phyloP scores from a whole-genome alignment of 129 eudicot genomes.

The Cynara cardunculus region DNA sequence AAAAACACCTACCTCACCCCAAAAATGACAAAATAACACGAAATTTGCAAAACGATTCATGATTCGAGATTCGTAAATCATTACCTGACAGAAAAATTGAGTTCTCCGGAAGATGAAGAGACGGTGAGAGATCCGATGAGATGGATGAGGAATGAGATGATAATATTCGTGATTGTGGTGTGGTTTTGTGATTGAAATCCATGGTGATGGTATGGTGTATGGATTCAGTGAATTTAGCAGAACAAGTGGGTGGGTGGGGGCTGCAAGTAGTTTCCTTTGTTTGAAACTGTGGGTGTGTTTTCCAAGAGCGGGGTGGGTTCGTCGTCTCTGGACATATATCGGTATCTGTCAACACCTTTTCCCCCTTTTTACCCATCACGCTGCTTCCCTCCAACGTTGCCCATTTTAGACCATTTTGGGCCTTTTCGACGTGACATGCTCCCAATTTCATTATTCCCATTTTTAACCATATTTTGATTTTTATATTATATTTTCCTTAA shows the following conservation, averaged over 20 bases:
- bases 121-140: neutral
- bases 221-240: conserved; percentile 30
- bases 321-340: conserved; percentile 19
- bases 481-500: no score
- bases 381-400: neutral
- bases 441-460: neutral
- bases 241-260: conserved; percentile 33
- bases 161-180: neutral
- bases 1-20: neutral
- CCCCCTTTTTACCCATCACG: conserved; percentile 21
- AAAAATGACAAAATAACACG: neutral
- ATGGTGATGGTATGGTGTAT: neutral
- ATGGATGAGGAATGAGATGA: neutral
- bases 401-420: neutral
- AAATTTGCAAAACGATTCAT: neutral
- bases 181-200: neutral
- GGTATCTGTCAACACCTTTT: conserved; percentile 10
- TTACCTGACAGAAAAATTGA: neutral
- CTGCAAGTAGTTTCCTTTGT: conserved; percentile 31
- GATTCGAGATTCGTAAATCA: neutral
- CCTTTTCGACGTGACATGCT: neutral
- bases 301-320: conserved; percentile 16
- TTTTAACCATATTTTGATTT: no score
- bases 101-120: neutral
- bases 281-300: conserved; percentile 30